These are phyloP conservation scores for Neopestalotiopsis clavispora DNA, from an alignment of 2,329 filamentous ascomycete species.

Conservation along the genomic window DNA sequence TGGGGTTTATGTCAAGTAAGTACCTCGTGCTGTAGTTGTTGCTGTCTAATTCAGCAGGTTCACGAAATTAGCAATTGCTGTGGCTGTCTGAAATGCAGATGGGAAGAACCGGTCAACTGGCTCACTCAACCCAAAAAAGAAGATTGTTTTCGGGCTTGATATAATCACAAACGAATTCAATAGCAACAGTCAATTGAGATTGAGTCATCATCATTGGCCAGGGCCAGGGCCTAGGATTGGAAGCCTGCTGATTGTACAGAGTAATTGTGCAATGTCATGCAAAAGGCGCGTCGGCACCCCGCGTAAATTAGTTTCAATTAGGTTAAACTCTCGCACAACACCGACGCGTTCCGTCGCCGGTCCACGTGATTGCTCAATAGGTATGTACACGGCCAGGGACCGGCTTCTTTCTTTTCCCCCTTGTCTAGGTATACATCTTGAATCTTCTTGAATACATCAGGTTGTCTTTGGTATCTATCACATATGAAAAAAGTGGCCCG, in stretches of 20 bases:
- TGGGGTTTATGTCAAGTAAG: background rate
- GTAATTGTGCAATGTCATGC: background rate
- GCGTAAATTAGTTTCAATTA: background rate
- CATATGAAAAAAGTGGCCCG: too few species aligned
- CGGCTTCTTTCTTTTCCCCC: too few species aligned
- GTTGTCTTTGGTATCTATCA: too few species aligned
- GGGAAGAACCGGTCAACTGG: background rate
- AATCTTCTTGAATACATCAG: too few species aligned
- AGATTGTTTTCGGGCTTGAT: background rate
- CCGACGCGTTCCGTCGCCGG: background rate
- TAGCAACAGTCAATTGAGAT: background rate
- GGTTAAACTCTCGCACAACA: background rate
- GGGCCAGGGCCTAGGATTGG: too few species aligned
- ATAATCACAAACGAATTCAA: background rate
- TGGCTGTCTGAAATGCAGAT: background rate
- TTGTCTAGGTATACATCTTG: too few species aligned
- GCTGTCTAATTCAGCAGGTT: background rate
- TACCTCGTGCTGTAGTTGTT: too few species aligned
- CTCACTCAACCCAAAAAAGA: background rate
- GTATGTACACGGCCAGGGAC: too few species aligned
- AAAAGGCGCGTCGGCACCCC: constrained; percentile 11
- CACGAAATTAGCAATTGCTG: background rate
- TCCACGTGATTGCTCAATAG: too few species aligned
- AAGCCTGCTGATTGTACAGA: background rate
- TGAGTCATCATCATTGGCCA: background rate